Conservation (phyloP, 176 grass and related monocot species). For the Oryza officinalis region DNA sequence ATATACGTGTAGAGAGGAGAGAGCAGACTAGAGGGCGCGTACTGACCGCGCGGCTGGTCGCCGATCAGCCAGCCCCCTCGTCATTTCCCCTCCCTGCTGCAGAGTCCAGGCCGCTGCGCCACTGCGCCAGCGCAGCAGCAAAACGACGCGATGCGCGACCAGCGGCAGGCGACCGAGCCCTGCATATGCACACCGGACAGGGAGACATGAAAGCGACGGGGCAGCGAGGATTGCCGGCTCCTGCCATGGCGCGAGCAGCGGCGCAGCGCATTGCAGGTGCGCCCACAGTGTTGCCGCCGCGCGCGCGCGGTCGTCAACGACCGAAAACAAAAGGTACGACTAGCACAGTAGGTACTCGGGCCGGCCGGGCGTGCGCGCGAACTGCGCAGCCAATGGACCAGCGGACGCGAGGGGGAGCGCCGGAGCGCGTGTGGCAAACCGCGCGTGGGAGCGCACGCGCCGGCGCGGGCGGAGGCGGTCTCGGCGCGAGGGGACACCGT, state of each 20-base stretch:
- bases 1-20: no score
- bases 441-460: neutral
- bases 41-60: no score
- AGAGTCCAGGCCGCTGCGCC: no score
- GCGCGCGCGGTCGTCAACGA: constrained; percentile 8
- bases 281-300: neutral
- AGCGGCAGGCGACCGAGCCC: neutral
- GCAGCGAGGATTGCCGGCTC: constrained; percentile 27
- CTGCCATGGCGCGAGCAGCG: constrained; percentile 3
- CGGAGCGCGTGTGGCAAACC: neutral
- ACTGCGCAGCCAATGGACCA: neutral
- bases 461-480: neutral
- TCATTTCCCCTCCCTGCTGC: neutral
- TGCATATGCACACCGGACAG: neutral
- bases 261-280: neutral
- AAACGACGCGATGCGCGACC: neutral
- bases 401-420: neutral
- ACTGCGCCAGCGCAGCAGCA: neutral
- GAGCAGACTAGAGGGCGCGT: no score
- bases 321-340: neutral
- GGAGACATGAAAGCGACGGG: constrained; percentile 30
- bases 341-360: neutral
- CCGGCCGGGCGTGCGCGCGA: no score
- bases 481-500: constrained; percentile 45
- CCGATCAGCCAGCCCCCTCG: no score